A percentile compares a stretch with the other conserved stretches of the same genome.
phyloP scores from a whole-genome alignment of 352 stramenopile species.

The Globisporangium viniferum region DNA sequence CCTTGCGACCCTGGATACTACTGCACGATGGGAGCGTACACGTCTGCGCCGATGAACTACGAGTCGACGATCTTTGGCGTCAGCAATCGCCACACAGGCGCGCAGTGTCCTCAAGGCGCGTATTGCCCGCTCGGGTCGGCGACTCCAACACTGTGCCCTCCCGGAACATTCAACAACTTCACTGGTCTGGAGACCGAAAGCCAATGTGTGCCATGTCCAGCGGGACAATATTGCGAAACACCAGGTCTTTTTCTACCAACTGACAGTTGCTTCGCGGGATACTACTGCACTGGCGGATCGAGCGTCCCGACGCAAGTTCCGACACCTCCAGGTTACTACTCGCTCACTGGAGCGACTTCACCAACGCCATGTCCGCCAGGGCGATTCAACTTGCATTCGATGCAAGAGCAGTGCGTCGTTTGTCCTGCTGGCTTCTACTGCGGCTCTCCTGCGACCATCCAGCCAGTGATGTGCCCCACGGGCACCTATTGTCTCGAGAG shows the following conservation, averaged over 20 bases:
- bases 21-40: constrained; percentile 87
- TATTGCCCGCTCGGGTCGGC: constrained; percentile 74
- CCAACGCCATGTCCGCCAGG: constrained; percentile 52
- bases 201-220: constrained; percentile 81
- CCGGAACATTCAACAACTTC: constrained; percentile 71
- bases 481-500: constrained; percentile 68
- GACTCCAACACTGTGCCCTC: constrained; percentile 55
- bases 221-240: constrained; percentile 74
- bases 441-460: constrained; percentile 43
- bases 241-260: constrained; percentile 66
- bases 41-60: constrained; percentile 84
- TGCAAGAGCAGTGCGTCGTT: constrained; percentile 49
- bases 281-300: constrained; percentile 70
- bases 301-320: constrained; percentile 50
- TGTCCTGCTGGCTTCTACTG: constrained; percentile 79
- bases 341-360: constrained; percentile 34
- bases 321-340: constrained; percentile 52
- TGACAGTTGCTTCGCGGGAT: constrained; percentile 69
- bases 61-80: constrained; percentile 65
- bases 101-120: constrained; percentile 58
- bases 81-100: constrained; percentile 59
- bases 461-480: constrained; percentile 44
- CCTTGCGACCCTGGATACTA: constrained; percentile 91
- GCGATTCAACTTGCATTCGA: constrained; percentile 58
- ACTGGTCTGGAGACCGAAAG: constrained; percentile 58